phyloP scores from a whole-genome alignment of 1,139 yeast genomes.

The Yamadazyma atlantica region DNA sequence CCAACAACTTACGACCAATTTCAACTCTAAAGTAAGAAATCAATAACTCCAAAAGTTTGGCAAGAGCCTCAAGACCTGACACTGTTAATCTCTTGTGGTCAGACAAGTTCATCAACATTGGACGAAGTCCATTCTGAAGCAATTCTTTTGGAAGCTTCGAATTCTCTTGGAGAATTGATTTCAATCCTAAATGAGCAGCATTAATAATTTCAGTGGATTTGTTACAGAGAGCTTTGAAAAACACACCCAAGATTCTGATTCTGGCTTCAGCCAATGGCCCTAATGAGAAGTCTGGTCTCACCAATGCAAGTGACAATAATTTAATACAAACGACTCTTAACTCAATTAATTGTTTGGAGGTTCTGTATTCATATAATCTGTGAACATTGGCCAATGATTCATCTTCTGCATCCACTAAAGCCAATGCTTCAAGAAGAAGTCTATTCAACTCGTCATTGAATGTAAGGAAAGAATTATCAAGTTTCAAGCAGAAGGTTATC shows the following conservation, averaged over 20 bases:
- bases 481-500: slow-evolving; percentile 79
- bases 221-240: slow-evolving; percentile 89
- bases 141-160: slow-evolving; percentile 90
- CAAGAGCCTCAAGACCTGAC: slow-evolving; percentile 87
- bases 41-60: slow-evolving; percentile 78
- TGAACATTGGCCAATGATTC: slow-evolving; percentile 89
- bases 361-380: slow-evolving; percentile 79
- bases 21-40: slow-evolving; percentile 95
- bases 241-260: slow-evolving; percentile 85
- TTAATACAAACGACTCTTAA: slow-evolving; percentile 87
- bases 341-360: slow-evolving; percentile 83
- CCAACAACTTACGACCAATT: slow-evolving; percentile 88
- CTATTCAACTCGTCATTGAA: slow-evolving; percentile 88
- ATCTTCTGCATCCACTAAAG: slow-evolving; percentile 96
- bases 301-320: slow-evolving; percentile 77
- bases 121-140: slow-evolving; percentile 88
- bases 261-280: slow-evolving; percentile 82
- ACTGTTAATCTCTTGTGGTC: slow-evolving; percentile 91
- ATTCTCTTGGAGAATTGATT: slow-evolving; percentile 80
- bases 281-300: slow-evolving; percentile 74
- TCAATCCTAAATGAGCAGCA: slow-evolving; percentile 89
- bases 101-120: slow-evolving; percentile 91
- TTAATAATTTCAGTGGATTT: slow-evolving; percentile 84
- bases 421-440: slow-evolving; percentile 83
- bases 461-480: slow-evolving; percentile 78